phyloP scores from a whole-genome alignment of 2,329 filamentous ascomycete species.

The Curvularia hawaiiensis region DNA sequence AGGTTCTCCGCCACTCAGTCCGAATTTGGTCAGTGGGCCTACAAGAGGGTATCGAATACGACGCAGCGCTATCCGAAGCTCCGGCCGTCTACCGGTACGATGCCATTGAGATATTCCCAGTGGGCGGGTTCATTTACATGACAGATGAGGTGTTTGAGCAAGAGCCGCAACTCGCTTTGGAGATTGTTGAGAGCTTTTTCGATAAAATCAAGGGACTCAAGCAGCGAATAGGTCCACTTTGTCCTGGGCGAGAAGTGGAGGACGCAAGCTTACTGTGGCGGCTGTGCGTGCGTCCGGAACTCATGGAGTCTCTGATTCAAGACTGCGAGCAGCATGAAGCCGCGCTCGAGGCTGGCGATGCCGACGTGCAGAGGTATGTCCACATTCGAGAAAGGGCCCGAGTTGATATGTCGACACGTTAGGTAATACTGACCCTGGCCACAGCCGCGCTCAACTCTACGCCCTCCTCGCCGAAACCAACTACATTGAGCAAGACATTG shows the following conservation, averaged over 20 bases:
- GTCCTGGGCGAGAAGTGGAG: conserved; percentile 23
- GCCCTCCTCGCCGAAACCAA: conserved; percentile 24
- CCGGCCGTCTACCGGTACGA: conserved; percentile 26
- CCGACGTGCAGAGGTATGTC: conserved; percentile 23
- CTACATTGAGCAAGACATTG: conserved; percentile 36
- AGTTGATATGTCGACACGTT: neutral
- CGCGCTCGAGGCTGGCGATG: conserved; percentile 25
- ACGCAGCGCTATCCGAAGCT: conserved; percentile 17
- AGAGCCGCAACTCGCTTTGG: conserved; percentile 44
- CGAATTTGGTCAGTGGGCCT: conserved; percentile 44
- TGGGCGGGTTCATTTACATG: conserved; percentile 49
- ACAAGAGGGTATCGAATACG: conserved; percentile 26
- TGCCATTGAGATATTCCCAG: conserved; percentile 45
- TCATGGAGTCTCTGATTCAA: conserved; percentile 35
- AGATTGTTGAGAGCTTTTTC: conserved; percentile 46
- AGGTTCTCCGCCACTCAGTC: conserved; percentile 35
- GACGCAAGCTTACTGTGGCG: conserved; percentile 39
- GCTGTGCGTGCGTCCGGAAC: conserved; percentile 38
- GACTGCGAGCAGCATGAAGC: conserved; percentile 25
- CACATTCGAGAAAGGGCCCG: neutral
- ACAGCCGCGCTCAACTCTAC: conserved; percentile 34
- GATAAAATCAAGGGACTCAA: conserved; percentile 33
- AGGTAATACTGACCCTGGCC: neutral
- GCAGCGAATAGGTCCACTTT: conserved; percentile 18
- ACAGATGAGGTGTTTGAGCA: conserved; percentile 52